Evolutionary conservation across 2,329 filamentous ascomycete genomes (phyloP), one percentile per base, ranked within the genome.

Genomic region (Fusarium veterinarium): DNA sequence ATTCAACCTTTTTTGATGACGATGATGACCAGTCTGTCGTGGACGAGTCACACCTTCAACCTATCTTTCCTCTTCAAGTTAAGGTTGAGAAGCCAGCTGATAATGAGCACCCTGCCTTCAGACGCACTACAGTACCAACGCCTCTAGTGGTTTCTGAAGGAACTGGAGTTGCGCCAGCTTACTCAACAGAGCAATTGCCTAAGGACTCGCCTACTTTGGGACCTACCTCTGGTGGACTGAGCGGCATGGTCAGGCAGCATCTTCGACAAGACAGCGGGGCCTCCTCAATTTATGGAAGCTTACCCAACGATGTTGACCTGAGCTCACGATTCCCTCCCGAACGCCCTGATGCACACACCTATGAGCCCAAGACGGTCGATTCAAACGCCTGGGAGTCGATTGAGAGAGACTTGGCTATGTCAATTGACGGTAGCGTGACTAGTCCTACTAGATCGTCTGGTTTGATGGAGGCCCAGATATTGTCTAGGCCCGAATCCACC

Each of bases 211-310:
- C 95, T 1, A 97, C 94, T 0, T 83, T 97, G 10, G 92, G 92
- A 4, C 91, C 93, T 0, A 85, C 85, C 20, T 60, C 79, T 16
- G 94, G 93, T 2, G 76, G 76, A 5, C 85, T 98, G 20, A 95
- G 92, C 76, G 93, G 92, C 4, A 89, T 97, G 85, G 91, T 97
- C 49, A 90, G 92, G 37, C 92, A 95, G 69, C 96, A 98, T 84
- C 84, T 98, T 44, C 91, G 96, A 56, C 90, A 90, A 38, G 90
- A 92, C 71, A 98, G 95, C 82, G 92, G 91, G 65, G 88, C 90
- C 19, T 98, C 95, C 2, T 97, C 94, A 0, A 86, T 96, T 31
- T 94, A 94, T 74, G 90, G 89, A 31, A 62, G 83, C 82, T 30
- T 84, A 84, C 14, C 83, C 80, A 44, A 80, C 78, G 69, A 83